Base-by-base conservation (phyloP, 306 rosid genomes). In the Vigna reflexopilosa region DNA sequence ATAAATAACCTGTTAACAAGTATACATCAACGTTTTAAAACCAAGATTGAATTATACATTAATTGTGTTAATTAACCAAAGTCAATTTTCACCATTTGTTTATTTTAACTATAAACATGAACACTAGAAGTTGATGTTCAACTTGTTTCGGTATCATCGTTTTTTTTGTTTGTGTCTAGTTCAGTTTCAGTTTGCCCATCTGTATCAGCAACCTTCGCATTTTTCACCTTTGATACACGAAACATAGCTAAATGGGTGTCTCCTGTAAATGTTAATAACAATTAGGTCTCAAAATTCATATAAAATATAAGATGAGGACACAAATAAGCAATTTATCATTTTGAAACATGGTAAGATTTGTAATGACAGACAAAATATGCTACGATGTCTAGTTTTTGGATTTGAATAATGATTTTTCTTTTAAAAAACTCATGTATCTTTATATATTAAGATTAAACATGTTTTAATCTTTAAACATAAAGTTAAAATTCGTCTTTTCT, bases 171-270 rank as follows among this genome's bases (percentile, higher is more conserved):
- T 2, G 79, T 49, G 50, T 76, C 88, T 70, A 2, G 28, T 75
- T 67, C 81, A 42, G 28, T 85, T 84, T 82, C 85, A 19, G 81
- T 14, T 68, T 80, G 88, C 58, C 63, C 84, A 26, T 42, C 44
- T 70, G 70, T 70, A 73, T 74, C 87, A 32, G 40, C 78, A 82
- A 55, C 61, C 77, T 83, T 89, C 67, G 72, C 84, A 1, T 73
- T 79, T 83, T 83, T 77, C 20, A 90, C 73, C 84, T 92, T 94
- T 17, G 92, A 88, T 50, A 87, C 92, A 0, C 91, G 95, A 57
- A 94, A 94, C 84, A 94, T 89, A 9, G 98, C 98, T 77, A 90
- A 81, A 85, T 94, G 88, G 56, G 50, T 85, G 84, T 94, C 98
- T 51, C 98, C 98, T 94, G 86, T 9, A 58, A 81, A 77, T 51